phyloP scores from a whole-genome alignment of 805 yeast species.

The Candida lessepsii region DNA sequence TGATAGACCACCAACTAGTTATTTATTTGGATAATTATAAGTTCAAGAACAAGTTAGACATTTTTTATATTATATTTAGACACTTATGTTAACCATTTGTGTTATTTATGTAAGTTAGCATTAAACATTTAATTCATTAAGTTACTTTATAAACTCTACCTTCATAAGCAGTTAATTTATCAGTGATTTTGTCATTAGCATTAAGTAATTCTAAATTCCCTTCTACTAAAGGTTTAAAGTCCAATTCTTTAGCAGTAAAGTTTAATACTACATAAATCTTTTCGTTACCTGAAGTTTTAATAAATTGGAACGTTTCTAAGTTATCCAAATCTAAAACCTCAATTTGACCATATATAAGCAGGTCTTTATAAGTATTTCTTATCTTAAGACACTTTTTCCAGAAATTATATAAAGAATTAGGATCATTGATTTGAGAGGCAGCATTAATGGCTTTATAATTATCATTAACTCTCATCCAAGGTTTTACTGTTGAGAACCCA shows the following conservation, averaged over 20 bases:
- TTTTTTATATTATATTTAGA: neutral
- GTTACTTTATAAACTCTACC: conserved; percentile 36
- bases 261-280: conserved; percentile 41
- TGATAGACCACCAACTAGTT: conserved; percentile 5
- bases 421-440: conserved; percentile 44
- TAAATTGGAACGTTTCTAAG: conserved; percentile 37
- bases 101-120: too few species aligned
- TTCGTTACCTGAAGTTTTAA: conserved; percentile 31
- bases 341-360: conserved; percentile 44
- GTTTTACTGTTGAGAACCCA: conserved; percentile 49
- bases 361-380: conserved; percentile 45
- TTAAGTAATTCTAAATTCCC: conserved; percentile 28
- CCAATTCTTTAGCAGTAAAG: conserved; percentile 34
- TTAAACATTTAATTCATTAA: neutral
- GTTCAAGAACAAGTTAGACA: too few species aligned
- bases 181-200: conserved; percentile 27
- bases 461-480: conserved; percentile 56
- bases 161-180: conserved; percentile 42
- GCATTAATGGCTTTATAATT: conserved; percentile 51
- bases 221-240: conserved; percentile 28
- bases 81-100: too few species aligned
- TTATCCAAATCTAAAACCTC: conserved; percentile 43
- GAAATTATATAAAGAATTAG: conserved; percentile 45
- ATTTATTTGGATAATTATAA: neutral
- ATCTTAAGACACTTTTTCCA: conserved; percentile 43